phyloP scores from a whole-genome alignment of 2,329 filamentous ascomycete genomes.

The Alternaria atra region DNA sequence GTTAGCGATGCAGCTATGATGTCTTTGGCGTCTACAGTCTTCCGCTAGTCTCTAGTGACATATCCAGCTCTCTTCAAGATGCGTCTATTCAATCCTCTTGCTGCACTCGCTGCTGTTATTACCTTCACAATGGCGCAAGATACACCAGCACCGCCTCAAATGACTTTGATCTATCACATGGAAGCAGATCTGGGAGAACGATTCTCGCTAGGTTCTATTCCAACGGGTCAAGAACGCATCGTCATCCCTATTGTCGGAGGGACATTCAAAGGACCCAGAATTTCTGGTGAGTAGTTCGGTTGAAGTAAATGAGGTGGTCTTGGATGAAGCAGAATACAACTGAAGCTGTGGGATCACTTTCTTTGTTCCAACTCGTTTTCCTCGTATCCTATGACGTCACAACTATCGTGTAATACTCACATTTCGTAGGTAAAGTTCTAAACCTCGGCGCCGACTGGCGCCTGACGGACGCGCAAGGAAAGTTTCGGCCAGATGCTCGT shows the following conservation, averaged over 20 bases:
- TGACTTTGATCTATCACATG: constrained; percentile 39
- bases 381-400: constrained; percentile 13
- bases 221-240: constrained; percentile 33
- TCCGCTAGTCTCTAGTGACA: not conserved
- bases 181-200: constrained; percentile 28
- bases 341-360: not conserved
- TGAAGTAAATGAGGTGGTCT: no score
- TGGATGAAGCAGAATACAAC: not conserved
- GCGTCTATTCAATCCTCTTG: constrained; percentile 17
- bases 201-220: constrained; percentile 32
- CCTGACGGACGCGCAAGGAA: constrained; percentile 34
- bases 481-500: constrained; percentile 47
- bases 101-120: constrained; percentile 11
- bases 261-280: constrained; percentile 37
- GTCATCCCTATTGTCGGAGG: constrained; percentile 44
- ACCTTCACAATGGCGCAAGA: constrained; percentile 25
- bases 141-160: constrained; percentile 24
- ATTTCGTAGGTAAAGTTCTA: constrained; percentile 39
- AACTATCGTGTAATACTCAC: constrained; percentile 9
- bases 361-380: not conserved
- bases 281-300: constrained; percentile 28
- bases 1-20: not conserved
- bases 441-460: constrained; percentile 52
- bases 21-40: not conserved
- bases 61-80: constrained; percentile 14